Evolutionary conservation across 1,139 yeast genomes (phyloP), one percentile per base, ranked within the genome.

Genomic region (Pichia sp.): DNA sequence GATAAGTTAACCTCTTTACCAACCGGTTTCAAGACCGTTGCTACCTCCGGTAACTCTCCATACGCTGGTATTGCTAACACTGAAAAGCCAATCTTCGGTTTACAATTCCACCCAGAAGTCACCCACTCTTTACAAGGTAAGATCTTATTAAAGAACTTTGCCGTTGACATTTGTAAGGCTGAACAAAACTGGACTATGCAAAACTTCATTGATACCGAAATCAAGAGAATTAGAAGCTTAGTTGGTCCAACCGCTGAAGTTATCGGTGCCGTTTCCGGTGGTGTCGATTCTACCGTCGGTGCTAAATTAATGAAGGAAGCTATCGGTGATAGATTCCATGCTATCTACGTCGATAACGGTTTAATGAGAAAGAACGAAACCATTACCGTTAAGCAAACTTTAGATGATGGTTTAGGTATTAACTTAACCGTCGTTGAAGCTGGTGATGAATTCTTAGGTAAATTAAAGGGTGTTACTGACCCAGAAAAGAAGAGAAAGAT

Each of bases 191-290:
- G 99, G 99, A 86, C 93, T 55, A 93, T 93, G 99, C 89, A 86
- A 72, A 94, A 93, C 76, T 93, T 93, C 70, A 86, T 94, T 63
- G 96, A 89, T 62, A 89, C 96, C 54, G 99, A 94, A 75, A 90
- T 93, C 61, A 83, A 88, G 58, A 83, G 99, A 71, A 94, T 93
- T 60, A 81, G 88, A 70, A 76, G 80, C 53, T 76, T 91, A 60
- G 97, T 93, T 58, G 99, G 99, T 50, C 97, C 96, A 58, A 85
- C 91, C 52, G 99, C 96, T 50, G 98, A 93, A 72, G 99, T 94
- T 56, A 93, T 93, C 66, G 99, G 99, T 72, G 99, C 99, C 48
- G 99, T 93, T 60, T 88, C 97, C 52, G 99, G 99, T 65, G 99
- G 99, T 75, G 99, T 94, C 56, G 99, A 93, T 71, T 93, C 99